These are phyloP conservation scores for Dillenia turbinata DNA, from an alignment of 164 flowering plant species.

Conservation along the genomic window DNA sequence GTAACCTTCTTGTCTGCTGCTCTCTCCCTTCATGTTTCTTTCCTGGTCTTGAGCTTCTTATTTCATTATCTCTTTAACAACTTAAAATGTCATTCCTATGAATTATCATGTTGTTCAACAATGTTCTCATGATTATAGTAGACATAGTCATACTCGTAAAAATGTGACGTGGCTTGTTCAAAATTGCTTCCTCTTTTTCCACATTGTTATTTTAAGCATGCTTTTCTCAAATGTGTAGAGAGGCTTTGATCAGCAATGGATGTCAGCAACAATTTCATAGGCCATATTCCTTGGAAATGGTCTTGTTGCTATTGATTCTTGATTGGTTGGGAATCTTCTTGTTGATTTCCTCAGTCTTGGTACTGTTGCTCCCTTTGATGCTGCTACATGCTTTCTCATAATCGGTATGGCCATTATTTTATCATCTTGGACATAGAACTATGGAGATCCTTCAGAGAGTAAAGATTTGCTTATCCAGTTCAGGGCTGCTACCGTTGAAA, in stretches of 20 bases:
- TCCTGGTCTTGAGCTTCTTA: neutral
- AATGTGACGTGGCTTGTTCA: no score
- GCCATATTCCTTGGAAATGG: conserved; percentile 97
- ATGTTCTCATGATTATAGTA: no score
- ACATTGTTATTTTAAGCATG: neutral
- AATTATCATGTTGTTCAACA: no score
- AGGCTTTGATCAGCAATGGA: conserved; percentile 90
- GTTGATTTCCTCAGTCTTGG: conserved; percentile 75
- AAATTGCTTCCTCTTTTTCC: no score
- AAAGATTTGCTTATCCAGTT: conserved; percentile 90
- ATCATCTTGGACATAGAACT: conserved; percentile 88
- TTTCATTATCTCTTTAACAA: no score
- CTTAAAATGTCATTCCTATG: no score
- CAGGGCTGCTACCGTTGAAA: conserved; percentile 87
- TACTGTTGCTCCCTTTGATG: conserved; percentile 96
- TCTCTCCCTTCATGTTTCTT: neutral
- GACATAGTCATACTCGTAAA: no score
- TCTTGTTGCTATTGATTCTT: conserved; percentile 81
- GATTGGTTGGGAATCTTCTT: conserved; percentile 79
- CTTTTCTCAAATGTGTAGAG: conserved; percentile 46
- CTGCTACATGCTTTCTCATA: conserved; percentile 88
- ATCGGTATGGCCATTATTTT: conserved; percentile 87
- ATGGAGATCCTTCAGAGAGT: conserved; percentile 90
- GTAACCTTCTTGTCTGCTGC: neutral
- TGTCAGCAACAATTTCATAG: conserved; percentile 89